These are phyloP conservation scores for Globisporangium uncinulatum DNA, from an alignment of 352 stramenopile genomes.

Conservation along the genomic window DNA sequence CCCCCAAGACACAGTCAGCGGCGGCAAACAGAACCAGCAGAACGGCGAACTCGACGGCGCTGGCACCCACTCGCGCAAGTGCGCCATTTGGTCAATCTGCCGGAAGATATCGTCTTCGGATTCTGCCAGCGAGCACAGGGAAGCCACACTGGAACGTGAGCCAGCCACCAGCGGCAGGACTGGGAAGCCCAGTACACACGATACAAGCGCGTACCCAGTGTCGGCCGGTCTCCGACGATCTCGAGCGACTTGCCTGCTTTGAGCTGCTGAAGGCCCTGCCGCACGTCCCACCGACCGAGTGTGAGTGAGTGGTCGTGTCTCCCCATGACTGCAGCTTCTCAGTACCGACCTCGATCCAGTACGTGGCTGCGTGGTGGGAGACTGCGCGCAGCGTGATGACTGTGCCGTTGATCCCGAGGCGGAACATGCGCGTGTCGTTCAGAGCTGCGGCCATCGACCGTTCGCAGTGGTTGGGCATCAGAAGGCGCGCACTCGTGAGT, in stretches of 20 bases:
- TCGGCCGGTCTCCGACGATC: constrained; percentile 36
- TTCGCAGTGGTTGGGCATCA: neutral
- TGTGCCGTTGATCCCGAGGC: constrained; percentile 59
- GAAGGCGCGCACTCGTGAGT: neutral
- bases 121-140: constrained; percentile 23
- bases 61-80: constrained; percentile 42
- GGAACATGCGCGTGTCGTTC: constrained; percentile 37
- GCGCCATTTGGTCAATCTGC: constrained; percentile 62
- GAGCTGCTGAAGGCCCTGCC: constrained; percentile 44
- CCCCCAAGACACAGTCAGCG: neutral
- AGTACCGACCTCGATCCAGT: constrained; percentile 55
- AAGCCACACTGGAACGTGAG: too few relatives aligned
- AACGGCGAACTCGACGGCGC: constrained; percentile 25
- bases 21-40: constrained; percentile 25
- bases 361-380: constrained; percentile 52
- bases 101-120: constrained; percentile 71
- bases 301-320: neutral
- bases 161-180: too few relatives aligned
- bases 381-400: constrained; percentile 64
- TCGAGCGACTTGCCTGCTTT: constrained; percentile 36
- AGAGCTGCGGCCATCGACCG: constrained; percentile 3
- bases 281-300: constrained; percentile 1
- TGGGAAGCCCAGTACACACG: neutral
- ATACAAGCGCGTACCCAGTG: constrained; percentile 23
- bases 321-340: too few relatives aligned